Evolutionary conservation across 179 eudicot species (phyloP).

Genomic region (Monotropa hypopitys): DNA sequence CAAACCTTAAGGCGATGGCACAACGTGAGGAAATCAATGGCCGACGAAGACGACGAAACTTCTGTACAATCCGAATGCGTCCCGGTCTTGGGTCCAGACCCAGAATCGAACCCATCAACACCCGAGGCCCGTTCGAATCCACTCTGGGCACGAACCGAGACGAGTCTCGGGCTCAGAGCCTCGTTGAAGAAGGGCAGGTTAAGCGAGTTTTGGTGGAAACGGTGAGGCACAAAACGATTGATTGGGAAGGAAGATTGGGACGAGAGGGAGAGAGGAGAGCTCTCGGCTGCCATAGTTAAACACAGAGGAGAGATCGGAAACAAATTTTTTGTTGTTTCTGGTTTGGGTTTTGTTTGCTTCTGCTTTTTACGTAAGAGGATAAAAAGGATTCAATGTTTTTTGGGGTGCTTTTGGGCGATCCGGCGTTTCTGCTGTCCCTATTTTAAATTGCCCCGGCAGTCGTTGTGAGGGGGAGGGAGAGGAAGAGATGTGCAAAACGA

Average conservation of each 20-base stretch:
- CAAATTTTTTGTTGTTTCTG: background rate
- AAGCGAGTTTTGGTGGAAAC: constrained; percentile 2
- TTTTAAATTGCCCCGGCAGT: too few relatives aligned
- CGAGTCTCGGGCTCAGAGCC: constrained; percentile 11
- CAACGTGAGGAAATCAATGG: constrained; percentile 79
- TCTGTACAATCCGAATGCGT: background rate
- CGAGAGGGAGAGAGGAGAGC: constrained; percentile 9
- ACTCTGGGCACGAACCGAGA: constrained; percentile 18
- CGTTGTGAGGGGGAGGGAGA: too few relatives aligned
- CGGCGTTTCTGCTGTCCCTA: too few relatives aligned
- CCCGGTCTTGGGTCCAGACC: constrained; percentile 9
- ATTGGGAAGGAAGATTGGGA: constrained; percentile 1
- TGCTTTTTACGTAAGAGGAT: too few relatives aligned
- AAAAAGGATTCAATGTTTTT: too few relatives aligned
- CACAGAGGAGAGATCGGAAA: background rate
- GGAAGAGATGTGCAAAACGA: too few relatives aligned
- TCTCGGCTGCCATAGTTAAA: constrained; percentile 13
- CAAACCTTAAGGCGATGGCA: constrained; percentile 78
- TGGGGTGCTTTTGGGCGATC: too few relatives aligned
- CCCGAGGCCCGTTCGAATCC: background rate
- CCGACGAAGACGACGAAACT: constrained; percentile 40
- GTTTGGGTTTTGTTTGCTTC: background rate
- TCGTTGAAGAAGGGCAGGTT: constrained; percentile 16
- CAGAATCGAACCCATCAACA: constrained; percentile 19
- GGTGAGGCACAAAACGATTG: constrained; percentile 6